Percentiles rank a stretch among this genome's conserved stretches.
Evolutionary conservation across 2,329 filamentous ascomycete genomes (phyloP).

Genomic region (Zelopaecilomyces penicillatus): DNA sequence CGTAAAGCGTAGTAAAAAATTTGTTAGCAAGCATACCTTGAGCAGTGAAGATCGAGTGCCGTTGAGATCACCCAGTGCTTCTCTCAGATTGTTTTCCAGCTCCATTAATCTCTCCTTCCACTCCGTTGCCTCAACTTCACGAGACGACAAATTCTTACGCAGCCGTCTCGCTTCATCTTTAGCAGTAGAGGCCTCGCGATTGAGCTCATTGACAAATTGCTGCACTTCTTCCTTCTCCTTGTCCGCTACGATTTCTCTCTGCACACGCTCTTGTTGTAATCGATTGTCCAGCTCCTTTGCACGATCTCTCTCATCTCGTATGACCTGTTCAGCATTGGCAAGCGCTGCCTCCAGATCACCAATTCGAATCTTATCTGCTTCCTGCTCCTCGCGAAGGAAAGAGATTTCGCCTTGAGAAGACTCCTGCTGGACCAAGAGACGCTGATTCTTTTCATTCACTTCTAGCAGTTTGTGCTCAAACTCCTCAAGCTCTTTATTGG

Average conservation of each 20-base stretch:
- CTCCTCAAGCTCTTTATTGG: constrained; percentile 78
- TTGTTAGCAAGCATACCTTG: constrained; percentile 43
- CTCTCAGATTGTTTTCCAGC: constrained; percentile 78
- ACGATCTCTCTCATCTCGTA: constrained; percentile 80
- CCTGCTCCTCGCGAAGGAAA: constrained; percentile 93
- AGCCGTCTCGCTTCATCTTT: constrained; percentile 81
- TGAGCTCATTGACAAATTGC: constrained; percentile 86
- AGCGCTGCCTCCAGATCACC: constrained; percentile 82
- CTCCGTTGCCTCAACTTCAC: constrained; percentile 80
- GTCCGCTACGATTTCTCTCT: constrained; percentile 77
- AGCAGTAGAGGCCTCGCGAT: constrained; percentile 67
- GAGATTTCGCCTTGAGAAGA: constrained; percentile 88
- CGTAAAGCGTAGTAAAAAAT: not conserved
- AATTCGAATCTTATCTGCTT: constrained; percentile 95
- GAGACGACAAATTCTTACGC: constrained; percentile 71
- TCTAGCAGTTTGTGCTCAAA: constrained; percentile 79
- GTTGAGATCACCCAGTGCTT: constrained; percentile 78
- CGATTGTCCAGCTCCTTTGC: constrained; percentile 62
- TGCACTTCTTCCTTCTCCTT: constrained; percentile 94
- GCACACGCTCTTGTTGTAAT: constrained; percentile 71
- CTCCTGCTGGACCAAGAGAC: constrained; percentile 84
- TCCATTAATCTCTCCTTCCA: constrained; percentile 90
- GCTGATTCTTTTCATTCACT: constrained; percentile 77
- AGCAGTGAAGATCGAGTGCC: constrained; percentile 80
- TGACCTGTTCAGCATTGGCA: constrained; percentile 65